Conservation (phyloP, 192 early-diverging fungal genomes). For the Pilaira anomala region DNA sequence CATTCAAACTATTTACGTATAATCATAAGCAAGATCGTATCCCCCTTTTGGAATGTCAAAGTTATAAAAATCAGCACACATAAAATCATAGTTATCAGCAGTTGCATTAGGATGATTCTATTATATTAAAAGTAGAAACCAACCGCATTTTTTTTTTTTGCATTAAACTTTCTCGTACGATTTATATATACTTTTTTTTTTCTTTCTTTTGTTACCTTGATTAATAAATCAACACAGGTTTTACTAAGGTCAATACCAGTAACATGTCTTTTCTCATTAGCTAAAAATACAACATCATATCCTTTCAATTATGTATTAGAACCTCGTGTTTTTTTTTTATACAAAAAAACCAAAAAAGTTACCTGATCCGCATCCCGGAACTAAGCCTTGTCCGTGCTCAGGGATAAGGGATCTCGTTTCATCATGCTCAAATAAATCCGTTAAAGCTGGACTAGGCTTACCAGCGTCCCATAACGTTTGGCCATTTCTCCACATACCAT, state of each 20-base stretch:
- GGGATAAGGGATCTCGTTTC: slow-evolving; percentile 34
- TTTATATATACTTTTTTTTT: neutral
- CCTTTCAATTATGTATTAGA: slow-evolving; percentile 27
- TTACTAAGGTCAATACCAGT: slow-evolving; percentile 68
- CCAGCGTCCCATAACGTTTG: slow-evolving; percentile 52
- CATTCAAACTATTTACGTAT: slow-evolving; percentile 51
- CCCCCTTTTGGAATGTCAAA: slow-evolving; percentile 51
- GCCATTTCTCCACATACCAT: slow-evolving; percentile 38
- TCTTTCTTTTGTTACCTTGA: slow-evolving; percentile 49
- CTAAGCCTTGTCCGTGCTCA: slow-evolving; percentile 46
- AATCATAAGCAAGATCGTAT: slow-evolving; percentile 79
- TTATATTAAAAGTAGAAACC: neutral
- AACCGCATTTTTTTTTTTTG: slow-evolving; percentile 1
- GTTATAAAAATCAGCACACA: slow-evolving; percentile 68
- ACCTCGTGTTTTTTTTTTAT: neutral
- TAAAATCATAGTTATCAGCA: slow-evolving; percentile 40
- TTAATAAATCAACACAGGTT: slow-evolving; percentile 57
- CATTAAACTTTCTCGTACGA: neutral
- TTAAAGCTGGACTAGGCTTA: slow-evolving; percentile 43
- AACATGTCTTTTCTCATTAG: slow-evolving; percentile 55
- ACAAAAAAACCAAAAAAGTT: neutral
- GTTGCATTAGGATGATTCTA: slow-evolving; percentile 35
- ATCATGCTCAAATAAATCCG: slow-evolving; percentile 47
- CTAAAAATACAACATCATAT: slow-evolving; percentile 75
- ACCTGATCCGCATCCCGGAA: slow-evolving; percentile 60